phyloP scores from a whole-genome alignment of 2,329 filamentous ascomycete genomes.

The Beauveria rudraprayagi region DNA sequence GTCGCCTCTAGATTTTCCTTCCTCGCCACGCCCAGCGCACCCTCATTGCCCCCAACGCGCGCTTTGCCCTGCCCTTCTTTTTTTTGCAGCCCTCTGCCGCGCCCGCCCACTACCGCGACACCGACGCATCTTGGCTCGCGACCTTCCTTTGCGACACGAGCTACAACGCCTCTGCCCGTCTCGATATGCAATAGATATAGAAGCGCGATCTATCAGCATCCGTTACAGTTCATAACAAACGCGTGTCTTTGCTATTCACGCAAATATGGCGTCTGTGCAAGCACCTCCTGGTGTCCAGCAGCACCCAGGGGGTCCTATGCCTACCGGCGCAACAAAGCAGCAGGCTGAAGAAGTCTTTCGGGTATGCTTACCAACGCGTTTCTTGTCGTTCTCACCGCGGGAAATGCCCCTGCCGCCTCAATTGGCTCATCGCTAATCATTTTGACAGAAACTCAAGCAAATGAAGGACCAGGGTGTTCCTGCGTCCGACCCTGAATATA shows the following conservation, averaged over 20 bases:
- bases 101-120: slow-evolving; percentile 1
- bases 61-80: slow-evolving; percentile 12
- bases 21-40: neutral
- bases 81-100: slow-evolving; percentile 11
- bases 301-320: slow-evolving; percentile 54
- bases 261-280: slow-evolving; percentile 74
- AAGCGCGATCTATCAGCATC: slow-evolving; percentile 17
- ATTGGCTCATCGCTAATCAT: slow-evolving; percentile 1
- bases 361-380: slow-evolving; percentile 35
- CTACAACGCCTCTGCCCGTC: slow-evolving; percentile 13
- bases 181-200: slow-evolving; percentile 34
- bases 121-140: slow-evolving; percentile 3
- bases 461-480: slow-evolving; percentile 83
- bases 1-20: slow-evolving; percentile 4
- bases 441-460: slow-evolving; percentile 68
- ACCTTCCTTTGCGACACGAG: slow-evolving; percentile 17
- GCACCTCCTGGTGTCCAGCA: slow-evolving; percentile 60
- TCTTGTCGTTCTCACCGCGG: slow-evolving; percentile 4
- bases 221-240: slow-evolving; percentile 18
- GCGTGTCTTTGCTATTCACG: slow-evolving; percentile 19
- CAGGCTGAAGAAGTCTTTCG: slow-evolving; percentile 67
- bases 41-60: slow-evolving; percentile 3
- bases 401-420: neutral
- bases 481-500: slow-evolving; percentile 75
- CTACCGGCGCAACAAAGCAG: slow-evolving; percentile 63